These are phyloP conservation scores for Aspergillus proliferans DNA, from an alignment of 2,329 filamentous ascomycete species.

Conservation along the genomic window DNA sequence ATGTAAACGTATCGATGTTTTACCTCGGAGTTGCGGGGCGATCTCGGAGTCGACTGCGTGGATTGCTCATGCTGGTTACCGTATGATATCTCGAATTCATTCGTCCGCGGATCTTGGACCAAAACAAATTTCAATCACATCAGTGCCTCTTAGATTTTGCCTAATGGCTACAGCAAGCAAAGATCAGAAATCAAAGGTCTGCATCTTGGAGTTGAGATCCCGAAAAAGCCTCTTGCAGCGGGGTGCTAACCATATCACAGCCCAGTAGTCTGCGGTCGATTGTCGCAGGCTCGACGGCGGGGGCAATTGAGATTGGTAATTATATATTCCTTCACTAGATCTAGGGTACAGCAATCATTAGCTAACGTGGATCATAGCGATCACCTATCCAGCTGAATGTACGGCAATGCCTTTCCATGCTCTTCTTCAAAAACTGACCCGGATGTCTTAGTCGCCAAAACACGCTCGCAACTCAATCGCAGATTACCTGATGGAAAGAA, in stretches of 20 bases:
- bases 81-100: neutral
- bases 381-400: slow-evolving; percentile 94
- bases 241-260: slow-evolving; percentile 39
- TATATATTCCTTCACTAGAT: neutral
- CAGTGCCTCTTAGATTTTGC: too few species aligned
- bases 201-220: neutral
- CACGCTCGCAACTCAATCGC: slow-evolving; percentile 85
- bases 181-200: slow-evolving; percentile 35
- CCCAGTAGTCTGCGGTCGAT: slow-evolving; percentile 84
- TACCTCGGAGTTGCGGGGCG: neutral
- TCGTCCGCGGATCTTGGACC: neutral
- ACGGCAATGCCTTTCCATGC: slow-evolving; percentile 25
- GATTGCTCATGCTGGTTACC: neutral
- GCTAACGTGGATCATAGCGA: slow-evolving; percentile 50
- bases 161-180: slow-evolving; percentile 30
- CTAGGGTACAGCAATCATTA: neutral
- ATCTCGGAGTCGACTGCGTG: neutral
- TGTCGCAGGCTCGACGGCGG: slow-evolving; percentile 85
- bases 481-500: slow-evolving; percentile 75
- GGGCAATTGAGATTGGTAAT: slow-evolving; percentile 85
- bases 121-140: neutral
- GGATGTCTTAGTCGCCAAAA: slow-evolving; percentile 69
- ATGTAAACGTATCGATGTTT: neutral
- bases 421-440: slow-evolving; percentile 5
- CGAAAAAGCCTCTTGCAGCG: neutral